A percentile compares a stretch with the other conserved stretches of the same genome.
Conservation (phyloP, 2,329 filamentous ascomycete species). For the Fusarium marasasianum region DNA sequence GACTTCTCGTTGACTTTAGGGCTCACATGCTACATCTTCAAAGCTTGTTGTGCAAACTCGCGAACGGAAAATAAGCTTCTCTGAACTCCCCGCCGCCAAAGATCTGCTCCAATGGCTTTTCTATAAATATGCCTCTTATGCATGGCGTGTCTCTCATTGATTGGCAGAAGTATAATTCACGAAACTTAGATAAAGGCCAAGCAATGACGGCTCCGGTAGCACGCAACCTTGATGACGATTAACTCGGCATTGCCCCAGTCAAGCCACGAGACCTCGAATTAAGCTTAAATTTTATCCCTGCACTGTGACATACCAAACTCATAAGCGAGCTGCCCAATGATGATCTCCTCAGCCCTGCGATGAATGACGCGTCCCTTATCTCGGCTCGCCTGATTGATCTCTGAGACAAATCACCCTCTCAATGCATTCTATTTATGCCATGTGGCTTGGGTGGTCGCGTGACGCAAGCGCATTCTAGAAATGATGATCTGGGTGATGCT, state of each 20-base stretch:
- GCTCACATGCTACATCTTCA: background rate
- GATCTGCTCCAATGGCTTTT: background rate
- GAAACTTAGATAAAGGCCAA: slow-evolving; percentile 11
- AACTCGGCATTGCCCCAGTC: background rate
- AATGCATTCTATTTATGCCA: background rate
- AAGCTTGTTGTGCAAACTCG: accelerated
- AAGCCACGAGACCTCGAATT: background rate
- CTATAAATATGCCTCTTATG: slow-evolving; percentile 5
- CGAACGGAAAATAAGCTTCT: background rate
- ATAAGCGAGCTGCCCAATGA: background rate
- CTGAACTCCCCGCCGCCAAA: background rate
- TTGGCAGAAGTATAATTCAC: background rate
- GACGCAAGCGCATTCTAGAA: background rate
- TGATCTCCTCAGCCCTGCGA: slow-evolving; percentile 1
- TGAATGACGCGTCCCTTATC: slow-evolving; percentile 18
- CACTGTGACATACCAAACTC: background rate
- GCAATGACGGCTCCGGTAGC: background rate
- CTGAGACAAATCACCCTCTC: background rate
- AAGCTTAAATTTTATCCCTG: slow-evolving; percentile 6
- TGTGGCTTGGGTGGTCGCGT: slow-evolving; percentile 19
- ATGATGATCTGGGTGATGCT: background rate
- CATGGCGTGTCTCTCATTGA: slow-evolving; percentile 3
- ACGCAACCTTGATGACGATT: background rate
- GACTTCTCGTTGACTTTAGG: background rate
- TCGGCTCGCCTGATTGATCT: too few relatives aligned